Evolutionary conservation across 208 protist genomes (phyloP), one percentile per base, ranked within the genome.

Genomic region (Porcisia deanei): DNA sequence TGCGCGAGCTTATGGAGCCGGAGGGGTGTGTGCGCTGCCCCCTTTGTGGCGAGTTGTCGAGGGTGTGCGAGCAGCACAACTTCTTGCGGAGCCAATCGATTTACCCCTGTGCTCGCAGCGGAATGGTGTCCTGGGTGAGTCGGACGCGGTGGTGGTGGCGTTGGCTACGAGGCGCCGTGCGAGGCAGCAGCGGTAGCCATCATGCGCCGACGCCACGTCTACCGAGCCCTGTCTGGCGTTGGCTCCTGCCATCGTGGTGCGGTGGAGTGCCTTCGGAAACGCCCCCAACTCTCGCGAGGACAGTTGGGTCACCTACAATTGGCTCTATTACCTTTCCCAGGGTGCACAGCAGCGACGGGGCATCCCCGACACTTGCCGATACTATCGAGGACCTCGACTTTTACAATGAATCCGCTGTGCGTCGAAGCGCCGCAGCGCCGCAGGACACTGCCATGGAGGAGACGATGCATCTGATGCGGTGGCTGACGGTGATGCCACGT

Each of bases 1-100:
- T 93, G 77, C 82, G 82, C 3, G 71, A 77, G 25, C 71, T 93
- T 57, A 84, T 80, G 76, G 85, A 90, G 77, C 78, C 86, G 0
- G 86, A 90, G 68, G 86, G 89, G 20, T 85, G 73, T 75, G 70
- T 81, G 49, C 86, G 84, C 53, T 93, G 86, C 63, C 89, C 89
- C 22, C 74, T 93, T 4, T 93, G 89, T 65, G 83, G 85, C 4
- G 83, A 89, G 73, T 68, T 87, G 61, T 82, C 87, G 70, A 76
- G 76, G 66, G 41, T 66, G 43, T 73, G 45, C 47, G 74, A 79
- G 63, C 73, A 63, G 47, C 75, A 60, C 75, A 53, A 64, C 72
- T 45, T 72, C 71, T 16, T 69, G 25, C 75, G 76, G 59, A 63
- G 73, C 9, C 63, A 49, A 25, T 64, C 75, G 37, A 47, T 71